These are phyloP conservation scores for Tolypocladium ovalisporum DNA, from an alignment of 2,329 filamentous ascomycete species.

Conservation along the genomic window DNA sequence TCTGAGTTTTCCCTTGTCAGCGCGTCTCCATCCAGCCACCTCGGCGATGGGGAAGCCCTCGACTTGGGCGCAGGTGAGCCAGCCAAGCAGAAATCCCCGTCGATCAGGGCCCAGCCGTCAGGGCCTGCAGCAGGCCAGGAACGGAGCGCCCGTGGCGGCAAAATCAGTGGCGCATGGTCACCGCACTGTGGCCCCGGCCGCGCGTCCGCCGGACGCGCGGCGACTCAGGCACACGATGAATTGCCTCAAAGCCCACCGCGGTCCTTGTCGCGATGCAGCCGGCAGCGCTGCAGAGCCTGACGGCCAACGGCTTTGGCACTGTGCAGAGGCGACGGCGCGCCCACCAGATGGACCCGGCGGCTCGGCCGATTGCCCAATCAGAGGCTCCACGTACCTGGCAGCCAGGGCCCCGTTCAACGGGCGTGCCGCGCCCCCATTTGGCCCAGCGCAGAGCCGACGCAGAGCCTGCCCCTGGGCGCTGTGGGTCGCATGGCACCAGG, in stretches of 20 bases:
- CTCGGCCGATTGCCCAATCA: constrained; percentile 1
- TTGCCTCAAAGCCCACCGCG: not conserved
- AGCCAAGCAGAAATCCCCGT: not conserved
- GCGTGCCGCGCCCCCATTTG: not conserved
- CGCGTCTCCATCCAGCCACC: not conserved
- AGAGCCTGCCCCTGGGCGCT: not conserved
- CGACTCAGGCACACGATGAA: not conserved
- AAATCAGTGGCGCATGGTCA: not conserved
- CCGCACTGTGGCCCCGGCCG: not conserved
- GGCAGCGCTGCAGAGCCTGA: not conserved
- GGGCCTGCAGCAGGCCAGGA: not conserved
- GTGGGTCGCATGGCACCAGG: not conserved
- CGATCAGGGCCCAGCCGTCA: not conserved
- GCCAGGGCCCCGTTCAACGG: not conserved
- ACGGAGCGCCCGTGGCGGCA: not conserved
- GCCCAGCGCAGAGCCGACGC: too few relatives aligned
- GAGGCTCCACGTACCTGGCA: constrained; percentile 2
- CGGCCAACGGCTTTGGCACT: not conserved
- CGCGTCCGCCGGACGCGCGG: not conserved
- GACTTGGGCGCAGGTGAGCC: not conserved
- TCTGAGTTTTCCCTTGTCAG: not conserved
- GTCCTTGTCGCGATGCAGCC: not conserved
- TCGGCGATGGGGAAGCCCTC: not conserved
- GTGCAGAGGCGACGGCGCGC: not conserved
- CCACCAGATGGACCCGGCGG: not conserved